These are phyloP conservation scores for Pythium guiyangense DNA, from an alignment of 352 stramenopile species.

Conservation along the genomic window DNA sequence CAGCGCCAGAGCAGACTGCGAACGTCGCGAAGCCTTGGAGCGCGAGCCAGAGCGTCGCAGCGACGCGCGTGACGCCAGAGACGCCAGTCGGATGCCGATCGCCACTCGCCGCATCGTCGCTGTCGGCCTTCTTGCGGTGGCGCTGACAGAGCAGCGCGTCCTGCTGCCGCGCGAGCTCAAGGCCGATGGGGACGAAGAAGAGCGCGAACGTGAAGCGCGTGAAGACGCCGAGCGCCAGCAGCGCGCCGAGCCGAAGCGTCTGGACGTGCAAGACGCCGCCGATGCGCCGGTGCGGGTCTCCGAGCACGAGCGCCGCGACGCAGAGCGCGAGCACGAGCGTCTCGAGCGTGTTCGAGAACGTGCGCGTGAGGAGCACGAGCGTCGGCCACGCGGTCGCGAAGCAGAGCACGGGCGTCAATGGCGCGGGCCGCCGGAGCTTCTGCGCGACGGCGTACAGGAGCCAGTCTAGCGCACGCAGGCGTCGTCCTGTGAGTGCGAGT, in stretches of 20 bases:
- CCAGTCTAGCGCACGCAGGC: slow-evolving; percentile 20
- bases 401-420: slow-evolving; percentile 24
- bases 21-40: slow-evolving; percentile 53
- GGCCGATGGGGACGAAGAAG: slow-evolving; percentile 73
- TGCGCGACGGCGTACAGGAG: slow-evolving; percentile 37
- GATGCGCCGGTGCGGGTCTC: slow-evolving; percentile 37
- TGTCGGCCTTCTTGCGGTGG: slow-evolving; percentile 26
- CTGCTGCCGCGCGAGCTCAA: slow-evolving; percentile 60
- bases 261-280: slow-evolving; percentile 34
- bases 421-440: slow-evolving; percentile 18
- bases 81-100: too few species aligned
- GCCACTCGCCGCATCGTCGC: too few species aligned
- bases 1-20: slow-evolving; percentile 15
- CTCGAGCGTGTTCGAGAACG: too few species aligned
- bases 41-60: slow-evolving; percentile 18
- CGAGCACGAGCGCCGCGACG: slow-evolving; percentile 39
- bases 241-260: slow-evolving; percentile 49
- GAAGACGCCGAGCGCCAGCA: slow-evolving; percentile 73
- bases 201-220: slow-evolving; percentile 78
- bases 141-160: slow-evolving; percentile 27
- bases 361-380: too few species aligned
- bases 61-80: slow-evolving; percentile 15
- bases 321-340: too few species aligned
- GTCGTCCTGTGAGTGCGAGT: background rate
- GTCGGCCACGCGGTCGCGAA: slow-evolving; percentile 74